These are phyloP conservation scores for Glycine soja DNA, from an alignment of 306 rosid genomes.

Conservation along the genomic window DNA sequence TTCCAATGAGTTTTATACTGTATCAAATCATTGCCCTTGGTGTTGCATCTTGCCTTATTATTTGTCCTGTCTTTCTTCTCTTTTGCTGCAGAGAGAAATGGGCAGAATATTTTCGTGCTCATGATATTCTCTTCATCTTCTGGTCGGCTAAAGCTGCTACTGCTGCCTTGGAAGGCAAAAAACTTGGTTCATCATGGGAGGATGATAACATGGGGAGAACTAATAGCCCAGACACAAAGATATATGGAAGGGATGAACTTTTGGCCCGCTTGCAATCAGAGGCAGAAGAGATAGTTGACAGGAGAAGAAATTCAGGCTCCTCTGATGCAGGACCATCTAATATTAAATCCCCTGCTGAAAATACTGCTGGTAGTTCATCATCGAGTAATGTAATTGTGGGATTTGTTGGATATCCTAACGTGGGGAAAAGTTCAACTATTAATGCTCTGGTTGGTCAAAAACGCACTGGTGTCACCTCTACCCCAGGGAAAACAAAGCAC, in stretches of 20 bases:
- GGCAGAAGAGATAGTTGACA: conserved; percentile 79
- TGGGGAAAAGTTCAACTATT: conserved; percentile 97
- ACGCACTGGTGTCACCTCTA: conserved; percentile 93
- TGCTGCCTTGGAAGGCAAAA: conserved; percentile 80
- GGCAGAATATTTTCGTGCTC: conserved; percentile 78
- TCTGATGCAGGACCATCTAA: conserved; percentile 45
- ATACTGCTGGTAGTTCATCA: conserved; percentile 49
- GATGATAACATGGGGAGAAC: conserved; percentile 49
- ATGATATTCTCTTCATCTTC: conserved; percentile 76
- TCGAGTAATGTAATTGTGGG: conserved; percentile 76
- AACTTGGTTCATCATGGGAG: conserved; percentile 48
- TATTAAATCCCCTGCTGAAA: conserved; percentile 52
- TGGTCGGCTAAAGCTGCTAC: conserved; percentile 99
- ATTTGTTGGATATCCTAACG: conserved; percentile 98
- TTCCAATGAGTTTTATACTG: conserved; percentile 28
- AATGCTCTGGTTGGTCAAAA: conserved; percentile 97
- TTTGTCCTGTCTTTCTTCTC: conserved; percentile 8
- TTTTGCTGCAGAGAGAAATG: conserved; percentile 77
- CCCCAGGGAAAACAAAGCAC: conserved; percentile 99
- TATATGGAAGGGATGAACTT: conserved; percentile 89
- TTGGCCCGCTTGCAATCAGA: conserved; percentile 82
- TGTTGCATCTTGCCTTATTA: conserved; percentile 39
- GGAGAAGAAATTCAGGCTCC: conserved; percentile 63
- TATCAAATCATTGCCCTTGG: conserved; percentile 37
- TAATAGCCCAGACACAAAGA: conserved; percentile 67